Evolutionary conservation across 305 asterid species (phyloP).

Genomic region (Fraxinus paxiana): DNA sequence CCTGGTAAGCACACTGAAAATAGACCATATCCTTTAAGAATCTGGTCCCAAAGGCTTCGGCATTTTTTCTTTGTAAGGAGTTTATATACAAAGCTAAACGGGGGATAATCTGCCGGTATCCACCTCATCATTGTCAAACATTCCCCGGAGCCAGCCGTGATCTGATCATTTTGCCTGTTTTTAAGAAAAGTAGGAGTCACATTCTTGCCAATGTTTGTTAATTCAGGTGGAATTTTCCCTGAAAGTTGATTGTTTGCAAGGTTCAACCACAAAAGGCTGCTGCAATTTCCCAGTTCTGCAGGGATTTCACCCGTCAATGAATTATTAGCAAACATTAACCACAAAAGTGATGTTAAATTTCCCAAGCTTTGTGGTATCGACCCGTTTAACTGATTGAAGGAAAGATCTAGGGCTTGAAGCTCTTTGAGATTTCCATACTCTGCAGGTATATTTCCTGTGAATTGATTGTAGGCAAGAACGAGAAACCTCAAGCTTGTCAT

Average conservation of each 20-base stretch:
- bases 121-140: slow-evolving; percentile 81
- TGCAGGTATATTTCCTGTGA: slow-evolving; percentile 67
- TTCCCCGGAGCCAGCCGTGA: slow-evolving; percentile 75
- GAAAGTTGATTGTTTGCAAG: slow-evolving; percentile 66
- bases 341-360: slow-evolving; percentile 55
- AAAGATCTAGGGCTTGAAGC: slow-evolving; percentile 81
- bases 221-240: slow-evolving; percentile 50
- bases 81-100: slow-evolving; percentile 69
- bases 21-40: slow-evolving; percentile 73
- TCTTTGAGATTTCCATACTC: slow-evolving; percentile 59
- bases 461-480: slow-evolving; percentile 68
- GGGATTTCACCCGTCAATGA: slow-evolving; percentile 66
- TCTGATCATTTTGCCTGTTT: slow-evolving; percentile 39
- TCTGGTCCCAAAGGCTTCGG: slow-evolving; percentile 56
- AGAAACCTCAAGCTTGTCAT: slow-evolving; percentile 56
- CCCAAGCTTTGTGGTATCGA: slow-evolving; percentile 71
- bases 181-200: slow-evolving; percentile 50
- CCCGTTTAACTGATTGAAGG: slow-evolving; percentile 60
- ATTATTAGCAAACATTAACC: slow-evolving; percentile 95
- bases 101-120: slow-evolving; percentile 93
- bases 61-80: slow-evolving; percentile 78
- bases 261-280: slow-evolving; percentile 80
- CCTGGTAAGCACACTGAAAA: slow-evolving; percentile 73
- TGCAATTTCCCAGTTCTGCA: slow-evolving; percentile 68
- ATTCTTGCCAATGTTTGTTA: slow-evolving; percentile 58